These are phyloP conservation scores for Apiospora sp. DNA, from an alignment of 2,329 filamentous ascomycete genomes.

Conservation along the genomic window DNA sequence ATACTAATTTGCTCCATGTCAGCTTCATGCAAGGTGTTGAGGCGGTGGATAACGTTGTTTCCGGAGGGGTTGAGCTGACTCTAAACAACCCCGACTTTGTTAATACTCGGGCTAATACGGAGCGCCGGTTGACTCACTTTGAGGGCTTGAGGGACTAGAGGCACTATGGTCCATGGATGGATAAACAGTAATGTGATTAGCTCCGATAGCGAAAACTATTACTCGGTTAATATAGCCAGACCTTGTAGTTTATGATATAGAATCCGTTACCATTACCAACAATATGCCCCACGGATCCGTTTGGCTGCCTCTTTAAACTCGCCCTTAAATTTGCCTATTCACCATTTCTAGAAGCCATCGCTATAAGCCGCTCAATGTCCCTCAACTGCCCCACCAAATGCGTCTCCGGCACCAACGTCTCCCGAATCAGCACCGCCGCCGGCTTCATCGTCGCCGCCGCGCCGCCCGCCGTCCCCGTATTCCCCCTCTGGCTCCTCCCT, in stretches of 20 bases:
- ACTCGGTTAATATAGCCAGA: no score
- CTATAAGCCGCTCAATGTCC: neutral
- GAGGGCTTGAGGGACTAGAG: no score
- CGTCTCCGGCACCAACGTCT: neutral
- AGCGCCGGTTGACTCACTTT: conserved; percentile 59
- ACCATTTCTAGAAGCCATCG: neutral
- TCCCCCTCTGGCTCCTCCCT: no score
- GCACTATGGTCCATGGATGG: no score
- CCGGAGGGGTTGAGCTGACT: conserved; percentile 87
- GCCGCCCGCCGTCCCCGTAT: neutral
- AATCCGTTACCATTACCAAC: no score
- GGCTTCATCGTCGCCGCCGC: neutral
- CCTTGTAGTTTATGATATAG: no score
- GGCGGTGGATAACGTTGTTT: conserved; percentile 88
- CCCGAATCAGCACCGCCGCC: conserved; percentile 6
- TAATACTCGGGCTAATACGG: conserved; percentile 75
- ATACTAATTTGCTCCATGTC: no score
- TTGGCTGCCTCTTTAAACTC: no score
- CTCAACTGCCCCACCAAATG: neutral
- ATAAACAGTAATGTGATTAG: no score
- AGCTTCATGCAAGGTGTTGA: conserved; percentile 93
- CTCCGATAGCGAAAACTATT: no score
- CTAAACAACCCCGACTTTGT: conserved; percentile 98
- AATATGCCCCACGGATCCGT: no score
- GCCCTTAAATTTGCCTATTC: no score